These are phyloP conservation scores for Amoebophrya sp. DNA, from an alignment of 169 alveolate genomes.

Conservation along the genomic window DNA sequence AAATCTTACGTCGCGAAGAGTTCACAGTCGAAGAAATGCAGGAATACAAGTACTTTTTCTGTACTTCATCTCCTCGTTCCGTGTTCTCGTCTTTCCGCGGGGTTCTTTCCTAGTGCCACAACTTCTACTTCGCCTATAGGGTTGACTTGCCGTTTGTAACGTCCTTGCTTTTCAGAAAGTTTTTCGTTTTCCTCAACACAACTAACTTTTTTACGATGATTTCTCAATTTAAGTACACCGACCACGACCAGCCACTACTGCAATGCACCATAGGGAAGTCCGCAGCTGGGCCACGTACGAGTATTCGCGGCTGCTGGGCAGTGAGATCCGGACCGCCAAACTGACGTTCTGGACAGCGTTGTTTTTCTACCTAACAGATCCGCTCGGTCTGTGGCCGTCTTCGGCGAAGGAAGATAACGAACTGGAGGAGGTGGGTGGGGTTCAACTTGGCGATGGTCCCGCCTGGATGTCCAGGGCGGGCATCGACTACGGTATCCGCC, in stretches of 20 bases:
- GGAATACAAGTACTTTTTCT: background rate
- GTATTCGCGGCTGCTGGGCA: background rate
- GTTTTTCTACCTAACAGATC: background rate
- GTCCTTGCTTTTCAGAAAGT: background rate
- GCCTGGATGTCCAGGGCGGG: no score
- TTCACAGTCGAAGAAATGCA: background rate
- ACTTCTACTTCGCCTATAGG: background rate
- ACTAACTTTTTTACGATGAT: no score
- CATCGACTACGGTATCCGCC: no score
- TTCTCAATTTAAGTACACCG: no score
- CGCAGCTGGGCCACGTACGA: background rate
- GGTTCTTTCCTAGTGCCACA: no score
- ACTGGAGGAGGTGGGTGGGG: background rate
- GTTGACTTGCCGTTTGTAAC: background rate
- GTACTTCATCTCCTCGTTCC: background rate
- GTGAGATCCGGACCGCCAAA: background rate
- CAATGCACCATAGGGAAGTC: background rate
- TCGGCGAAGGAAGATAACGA: background rate
- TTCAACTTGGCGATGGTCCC: no score
- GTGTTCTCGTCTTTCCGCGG: no score
- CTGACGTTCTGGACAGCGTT: background rate
- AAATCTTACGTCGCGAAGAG: background rate
- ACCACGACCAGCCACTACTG: background rate
- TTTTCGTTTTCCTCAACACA: background rate
- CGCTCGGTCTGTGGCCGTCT: no score